Base-by-base conservation (phyloP, 805 yeast genomes). In the Wickerhamiella brachini region DNA sequence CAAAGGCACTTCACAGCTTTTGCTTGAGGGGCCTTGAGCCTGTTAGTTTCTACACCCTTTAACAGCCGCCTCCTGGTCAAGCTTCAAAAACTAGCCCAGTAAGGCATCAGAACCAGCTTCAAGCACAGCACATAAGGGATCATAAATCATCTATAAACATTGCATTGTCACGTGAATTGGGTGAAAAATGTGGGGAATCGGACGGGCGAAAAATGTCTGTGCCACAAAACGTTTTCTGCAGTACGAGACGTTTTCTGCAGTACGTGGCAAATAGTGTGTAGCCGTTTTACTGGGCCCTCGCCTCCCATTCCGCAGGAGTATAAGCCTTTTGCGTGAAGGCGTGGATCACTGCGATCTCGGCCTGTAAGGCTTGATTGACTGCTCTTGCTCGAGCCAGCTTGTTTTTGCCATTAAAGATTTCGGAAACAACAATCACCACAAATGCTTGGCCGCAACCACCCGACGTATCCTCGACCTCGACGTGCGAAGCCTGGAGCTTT, bases 391-490 rank as follows among this genome's bases (percentile, higher is more conserved):
- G 77, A 71, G 80, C 77, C 48, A 93, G 71, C 64, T 84, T 85
- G 68, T 86, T 87, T 68, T 87, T 86, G 22, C 93, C 93, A 53
- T 73, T 66, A 65, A 94, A 93, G 21, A 71, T 62, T 45, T 78
- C 81, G 67, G 72, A 70, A 9, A 93, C 95, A 24, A 94, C 89
- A 6, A 85, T 76, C 34, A 88, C 95, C 39, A 94, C 95, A 67
- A 89, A 90, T 2, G 97, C 95, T 66, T 90, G 96, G 5, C 99
- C 99, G 68, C 99, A 93, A 1, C 99, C 99, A 15, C 95, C 95
- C 10, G 81, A 80, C 72, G 79, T 76, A 57, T 85, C 95, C 54
- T 77, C 81, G 6, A 85, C 88, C 59, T 81, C 83, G 10, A 81
- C 86, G 54, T 81, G 77, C 0, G 61, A 53, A 9, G 93, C 87